Base-by-base conservation (phyloP, 129 eudicot genomes). In the Helianthus annuus region DNA sequence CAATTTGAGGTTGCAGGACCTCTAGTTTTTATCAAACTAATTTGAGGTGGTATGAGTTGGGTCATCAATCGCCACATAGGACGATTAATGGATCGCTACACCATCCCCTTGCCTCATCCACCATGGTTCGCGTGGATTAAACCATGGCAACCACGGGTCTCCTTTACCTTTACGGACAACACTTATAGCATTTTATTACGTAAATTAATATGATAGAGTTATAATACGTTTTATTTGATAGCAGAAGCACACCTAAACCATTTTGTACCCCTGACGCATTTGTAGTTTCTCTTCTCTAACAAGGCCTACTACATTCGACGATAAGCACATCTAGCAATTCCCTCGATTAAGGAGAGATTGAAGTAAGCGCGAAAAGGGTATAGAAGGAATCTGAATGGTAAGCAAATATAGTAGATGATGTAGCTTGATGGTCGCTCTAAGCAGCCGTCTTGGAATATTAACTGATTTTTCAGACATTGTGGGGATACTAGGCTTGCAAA, bases 371-470 rank as follows among this genome's bases (percentile, higher is more conserved):
- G 78, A 40, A 86, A 46, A 34, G 82, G 48, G 53, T 92, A 82
- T 53, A 88, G 82, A 14, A 82, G 36, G 63, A 85, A 88, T 2
- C 84, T 91, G 19, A 94, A 79, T 12, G 97, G 96, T 13, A 86
- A 74, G 89, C 91, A 83, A 6, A 88, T 66, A 83, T 75, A 88
- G 79, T 96, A 80, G 70, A 82, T 46, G 3, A 93, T 63, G 1
- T 82, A 72, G 59, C 81, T 77, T 9, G 94, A 86, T 48, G 85
- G 84, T 70, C 80, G 96, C 59, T 83, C 91, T 11, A 83, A 60
- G 12, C 87, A 88, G 5, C 88, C 98, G 48, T 89, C 96, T 48
- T 94, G 91, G 86, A 87, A 87, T 79, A 94, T 72, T 42, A 83
- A 72, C n/a, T 79, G 88, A 70, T 73, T 78, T 77, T 86, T 90